Evolutionary conservation across 2,329 filamentous ascomycete genomes (phyloP), one percentile per base, ranked within the genome.

Genomic region (Aspergillus sp.): DNA sequence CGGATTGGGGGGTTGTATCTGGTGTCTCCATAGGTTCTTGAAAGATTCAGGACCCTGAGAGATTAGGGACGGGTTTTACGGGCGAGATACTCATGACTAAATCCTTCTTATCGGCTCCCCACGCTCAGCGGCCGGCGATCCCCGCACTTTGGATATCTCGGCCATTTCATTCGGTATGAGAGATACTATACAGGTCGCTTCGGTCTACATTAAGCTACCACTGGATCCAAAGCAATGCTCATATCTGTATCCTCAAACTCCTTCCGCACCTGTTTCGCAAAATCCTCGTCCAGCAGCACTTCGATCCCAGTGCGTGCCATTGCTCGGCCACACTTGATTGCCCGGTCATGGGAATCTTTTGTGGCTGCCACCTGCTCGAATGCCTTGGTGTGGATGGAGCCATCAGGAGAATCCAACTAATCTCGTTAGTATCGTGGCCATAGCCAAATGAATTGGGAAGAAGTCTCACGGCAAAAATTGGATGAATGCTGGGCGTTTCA

Each of bases 261-360:
- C 14, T 13, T 16, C 19, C 40, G 21, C 5, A 48, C 46, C 21
- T 48, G 3, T 5, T 14, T 19, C 10, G 36, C 36, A 20, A 48
- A 48, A 13, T 7, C 21, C 14, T 48, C 46, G 9, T 48, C 46
- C 13, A 48, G 46, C 34, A 48, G 20, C 14, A 48, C 34, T 10
- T 48, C 46, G 3, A 48, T 19, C 3, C 46, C 46, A 17, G 38
- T 31, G 2, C 36, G 3, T 20, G 46, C 46, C 23, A 38, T 48
- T 6, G 46, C 20, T 13, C 38, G 36, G 17, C 34, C 46, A 13
- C 31, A 32, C 17, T 36, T 29, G 5, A 48, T 9, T 11, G 34
- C 19, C 46, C 38, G 31, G 11, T 14, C n/a, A 40, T 48, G 46
- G 3, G 46, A 32, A 10, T 41, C 36, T 5, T 41, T 36, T 10